phyloP scores from a whole-genome alignment of 371 early-diverging fungal species.

The Mucor sp. region DNA sequence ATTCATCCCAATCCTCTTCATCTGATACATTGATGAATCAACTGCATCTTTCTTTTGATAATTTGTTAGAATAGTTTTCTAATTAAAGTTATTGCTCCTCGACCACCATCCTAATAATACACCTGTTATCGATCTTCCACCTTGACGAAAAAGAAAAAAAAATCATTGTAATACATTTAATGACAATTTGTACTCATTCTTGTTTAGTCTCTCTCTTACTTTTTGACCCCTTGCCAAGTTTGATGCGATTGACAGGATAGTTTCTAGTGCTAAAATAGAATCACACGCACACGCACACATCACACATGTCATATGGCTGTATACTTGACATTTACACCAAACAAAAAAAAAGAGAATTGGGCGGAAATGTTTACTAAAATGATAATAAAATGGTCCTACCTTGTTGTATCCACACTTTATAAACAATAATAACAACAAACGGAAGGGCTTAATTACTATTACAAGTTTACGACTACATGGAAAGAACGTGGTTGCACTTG shows the following conservation, averaged over 20 bases:
- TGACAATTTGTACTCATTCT: not conserved
- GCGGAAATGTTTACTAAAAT: not conserved
- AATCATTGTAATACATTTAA: not conserved
- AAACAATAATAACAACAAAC: not conserved
- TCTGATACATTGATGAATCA: not conserved
- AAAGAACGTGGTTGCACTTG: not conserved
- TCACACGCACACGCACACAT: not conserved
- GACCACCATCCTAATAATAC: not conserved
- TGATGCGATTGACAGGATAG: not conserved
- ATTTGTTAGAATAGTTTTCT: not conserved
- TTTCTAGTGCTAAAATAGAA: not conserved
- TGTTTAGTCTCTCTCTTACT: not conserved
- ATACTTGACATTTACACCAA: constrained; percentile 1
- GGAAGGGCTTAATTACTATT: not conserved
- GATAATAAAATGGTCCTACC: not conserved
- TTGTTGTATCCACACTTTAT: not conserved
- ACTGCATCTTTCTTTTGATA: not conserved
- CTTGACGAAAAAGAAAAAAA: not conserved
- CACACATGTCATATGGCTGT: constrained; percentile 4
- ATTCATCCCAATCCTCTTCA: not conserved
- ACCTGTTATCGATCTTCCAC: not conserved
- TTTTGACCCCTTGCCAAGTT: not conserved
- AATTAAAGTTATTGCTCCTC: not conserved
- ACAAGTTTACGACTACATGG: not conserved
- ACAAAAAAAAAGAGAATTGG: not conserved